Percentiles rank a stretch among this genome's conserved stretches.
phyloP scores from a whole-genome alignment of 805 yeast genomes.

The Trichomonascus vanleenenianus region DNA sequence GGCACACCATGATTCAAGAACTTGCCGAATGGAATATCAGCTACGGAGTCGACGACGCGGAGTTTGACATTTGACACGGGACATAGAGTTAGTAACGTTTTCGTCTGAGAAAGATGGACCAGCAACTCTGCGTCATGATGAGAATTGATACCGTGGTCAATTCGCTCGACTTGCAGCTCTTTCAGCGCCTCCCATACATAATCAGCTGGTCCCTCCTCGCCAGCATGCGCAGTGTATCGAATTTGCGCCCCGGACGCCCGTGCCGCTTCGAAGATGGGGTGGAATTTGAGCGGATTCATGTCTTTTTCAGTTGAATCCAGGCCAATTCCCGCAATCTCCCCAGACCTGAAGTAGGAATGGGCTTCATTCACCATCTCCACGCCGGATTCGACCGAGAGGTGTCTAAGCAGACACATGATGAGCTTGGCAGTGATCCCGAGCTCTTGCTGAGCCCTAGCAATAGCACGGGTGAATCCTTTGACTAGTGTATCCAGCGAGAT shows the following conservation, averaged over 20 bases:
- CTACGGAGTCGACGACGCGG: constrained; percentile 61
- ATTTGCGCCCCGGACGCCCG: constrained; percentile 40
- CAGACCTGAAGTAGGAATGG: constrained; percentile 42
- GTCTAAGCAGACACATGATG: constrained; percentile 78
- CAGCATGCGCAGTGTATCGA: constrained; percentile 77
- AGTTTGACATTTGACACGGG: constrained; percentile 72
- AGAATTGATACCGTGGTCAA: constrained; percentile 76
- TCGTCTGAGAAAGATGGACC: constrained; percentile 45
- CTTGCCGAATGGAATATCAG: constrained; percentile 56
- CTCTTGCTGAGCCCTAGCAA: constrained; percentile 50
- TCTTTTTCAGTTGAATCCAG: constrained; percentile 73
- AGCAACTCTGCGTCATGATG: constrained; percentile 46
- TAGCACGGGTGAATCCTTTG: constrained; percentile 59
- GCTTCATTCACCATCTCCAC: constrained; percentile 50
- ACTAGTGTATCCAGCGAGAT: constrained; percentile 53
- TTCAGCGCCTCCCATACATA: constrained; percentile 54
- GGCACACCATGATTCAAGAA: constrained; percentile 58
- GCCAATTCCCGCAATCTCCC: constrained; percentile 69
- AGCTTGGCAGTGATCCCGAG: constrained; percentile 60
- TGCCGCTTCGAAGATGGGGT: constrained; percentile 50
- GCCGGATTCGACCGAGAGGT: constrained; percentile 55
- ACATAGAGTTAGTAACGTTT: constrained; percentile 61
- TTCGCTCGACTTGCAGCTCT: constrained; percentile 52
- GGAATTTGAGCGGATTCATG: constrained; percentile 64
- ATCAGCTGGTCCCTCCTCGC: constrained; percentile 81